phyloP scores from a whole-genome alignment of 768 basidiomycete species.

The Tubosaeta sp. region DNA sequence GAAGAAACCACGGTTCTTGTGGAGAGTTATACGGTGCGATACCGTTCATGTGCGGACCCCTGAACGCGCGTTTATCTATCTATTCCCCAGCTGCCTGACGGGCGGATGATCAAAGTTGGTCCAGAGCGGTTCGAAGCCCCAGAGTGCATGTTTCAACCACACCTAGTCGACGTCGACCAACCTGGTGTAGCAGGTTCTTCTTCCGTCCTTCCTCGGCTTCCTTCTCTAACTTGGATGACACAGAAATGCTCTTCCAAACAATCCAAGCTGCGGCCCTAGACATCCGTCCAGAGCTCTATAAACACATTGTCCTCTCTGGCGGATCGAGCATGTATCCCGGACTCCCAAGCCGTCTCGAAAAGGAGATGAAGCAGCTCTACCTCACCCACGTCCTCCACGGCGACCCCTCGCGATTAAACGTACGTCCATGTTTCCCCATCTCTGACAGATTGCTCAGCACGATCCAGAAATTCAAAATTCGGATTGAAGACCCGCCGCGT shows the following conservation, averaged over 20 bases:
- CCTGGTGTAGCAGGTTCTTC: constrained; percentile 86
- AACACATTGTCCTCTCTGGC: constrained; percentile 95
- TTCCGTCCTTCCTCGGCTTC: not conserved
- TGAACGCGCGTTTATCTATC: constrained; percentile 7
- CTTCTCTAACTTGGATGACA: not conserved
- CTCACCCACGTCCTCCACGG: constrained; percentile 83
- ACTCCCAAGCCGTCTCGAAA: constrained; percentile 92
- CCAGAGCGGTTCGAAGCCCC: constrained; percentile 98
- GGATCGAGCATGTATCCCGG: constrained; percentile 99
- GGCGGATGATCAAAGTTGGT: constrained; percentile 94
- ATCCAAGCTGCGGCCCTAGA: constrained; percentile 92
- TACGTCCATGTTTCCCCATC: constrained; percentile 38
- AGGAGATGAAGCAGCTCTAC: constrained; percentile 99
- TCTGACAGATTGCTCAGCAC: not conserved
- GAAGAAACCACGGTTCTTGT: constrained; percentile 97
- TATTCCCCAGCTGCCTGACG: constrained; percentile 76
- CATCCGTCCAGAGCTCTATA: constrained; percentile 87
- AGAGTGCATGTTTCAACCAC: constrained; percentile 99
- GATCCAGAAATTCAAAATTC: constrained; percentile 95
- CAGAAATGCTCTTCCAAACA: constrained; percentile 95
- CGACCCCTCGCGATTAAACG: constrained; percentile 80
- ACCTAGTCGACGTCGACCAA: constrained; percentile 95
- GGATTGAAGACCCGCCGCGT: constrained; percentile 96
- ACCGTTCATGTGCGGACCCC: not conserved
- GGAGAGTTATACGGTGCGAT: constrained; percentile 86